A percentile compares a stretch with the other conserved stretches of the same genome.
Evolutionary conservation across 768 basidiomycete species (phyloP).

Genomic region (Mycena albidolilacea): DNA sequence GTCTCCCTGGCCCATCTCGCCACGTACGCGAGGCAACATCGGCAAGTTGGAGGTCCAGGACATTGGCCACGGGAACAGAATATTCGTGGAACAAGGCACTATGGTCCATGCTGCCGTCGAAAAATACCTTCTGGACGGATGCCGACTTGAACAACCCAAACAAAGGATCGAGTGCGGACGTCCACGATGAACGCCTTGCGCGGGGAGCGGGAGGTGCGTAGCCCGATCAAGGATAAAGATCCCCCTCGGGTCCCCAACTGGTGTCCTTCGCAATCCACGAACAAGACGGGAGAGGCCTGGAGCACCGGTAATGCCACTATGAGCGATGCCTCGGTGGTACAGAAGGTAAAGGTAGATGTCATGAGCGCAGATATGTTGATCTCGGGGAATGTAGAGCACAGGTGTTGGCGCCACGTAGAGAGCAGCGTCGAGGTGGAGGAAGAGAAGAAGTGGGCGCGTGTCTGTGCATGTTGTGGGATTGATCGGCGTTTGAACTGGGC

Average conservation of each 20-base stretch:
- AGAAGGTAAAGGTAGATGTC: conserved; percentile 1
- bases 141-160: neutral
- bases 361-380: neutral
- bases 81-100: conserved; percentile 1
- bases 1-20: neutral
- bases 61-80: neutral
- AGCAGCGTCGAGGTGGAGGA: too few relatives aligned
- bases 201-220: neutral
- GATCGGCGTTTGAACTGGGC: too few relatives aligned
- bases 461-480: too few relatives aligned
- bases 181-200: neutral
- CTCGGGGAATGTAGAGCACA: too few relatives aligned
- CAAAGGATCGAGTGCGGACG: neutral
- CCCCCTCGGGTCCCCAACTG: neutral
- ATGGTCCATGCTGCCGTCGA: conserved; percentile 9
- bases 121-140: neutral
- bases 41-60: conserved; percentile 6
- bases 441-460: too few relatives aligned
- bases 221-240: neutral
- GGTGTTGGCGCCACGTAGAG: too few relatives aligned
- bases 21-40: neutral
- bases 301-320: neutral
- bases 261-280: neutral
- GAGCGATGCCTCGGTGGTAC: neutral
- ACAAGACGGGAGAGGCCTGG: neutral